phyloP scores from a whole-genome alignment of 2,329 filamentous ascomycete species.

The Aureobasidium sp. region DNA sequence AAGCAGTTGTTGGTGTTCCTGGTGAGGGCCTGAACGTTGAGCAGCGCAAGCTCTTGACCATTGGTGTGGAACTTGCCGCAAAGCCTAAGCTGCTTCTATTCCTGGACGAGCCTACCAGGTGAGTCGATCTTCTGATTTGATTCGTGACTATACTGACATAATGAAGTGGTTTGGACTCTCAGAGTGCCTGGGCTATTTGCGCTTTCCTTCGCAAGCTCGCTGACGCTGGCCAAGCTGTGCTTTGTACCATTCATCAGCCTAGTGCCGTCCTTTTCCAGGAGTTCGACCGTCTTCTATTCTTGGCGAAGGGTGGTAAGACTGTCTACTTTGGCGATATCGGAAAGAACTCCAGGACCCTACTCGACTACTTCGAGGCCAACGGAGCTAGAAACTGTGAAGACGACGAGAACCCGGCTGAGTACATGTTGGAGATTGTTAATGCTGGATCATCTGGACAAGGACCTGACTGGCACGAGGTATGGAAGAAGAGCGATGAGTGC shows the following conservation, averaged over 20 bases:
- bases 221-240: conserved; percentile 74
- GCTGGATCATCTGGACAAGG: conserved; percentile 28
- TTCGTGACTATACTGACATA: neutral
- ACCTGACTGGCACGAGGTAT: conserved; percentile 36
- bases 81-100: conserved; percentile 70
- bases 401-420: conserved; percentile 66
- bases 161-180: conserved; percentile 57
- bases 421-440: conserved; percentile 53
- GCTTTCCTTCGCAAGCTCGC: conserved; percentile 71
- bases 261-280: conserved; percentile 81
- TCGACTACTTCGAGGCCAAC: conserved; percentile 50
- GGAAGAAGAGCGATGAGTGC: conserved; percentile 30
- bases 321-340: conserved; percentile 86
- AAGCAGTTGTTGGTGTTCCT: conserved; percentile 57
- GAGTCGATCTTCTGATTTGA: neutral
- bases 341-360: conserved; percentile 62
- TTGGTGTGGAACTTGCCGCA: conserved; percentile 54
- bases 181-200: conserved; percentile 69
- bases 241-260: conserved; percentile 88
- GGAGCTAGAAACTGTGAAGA: conserved; percentile 51
- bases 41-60: conserved; percentile 61
- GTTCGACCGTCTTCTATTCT: conserved; percentile 74
- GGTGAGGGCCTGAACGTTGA: conserved; percentile 57
- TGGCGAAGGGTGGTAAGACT: conserved; percentile 70
- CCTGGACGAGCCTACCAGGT: conserved; percentile 66